phyloP scores from a whole-genome alignment of 768 basidiomycete species.

The Leccinum broughii region DNA sequence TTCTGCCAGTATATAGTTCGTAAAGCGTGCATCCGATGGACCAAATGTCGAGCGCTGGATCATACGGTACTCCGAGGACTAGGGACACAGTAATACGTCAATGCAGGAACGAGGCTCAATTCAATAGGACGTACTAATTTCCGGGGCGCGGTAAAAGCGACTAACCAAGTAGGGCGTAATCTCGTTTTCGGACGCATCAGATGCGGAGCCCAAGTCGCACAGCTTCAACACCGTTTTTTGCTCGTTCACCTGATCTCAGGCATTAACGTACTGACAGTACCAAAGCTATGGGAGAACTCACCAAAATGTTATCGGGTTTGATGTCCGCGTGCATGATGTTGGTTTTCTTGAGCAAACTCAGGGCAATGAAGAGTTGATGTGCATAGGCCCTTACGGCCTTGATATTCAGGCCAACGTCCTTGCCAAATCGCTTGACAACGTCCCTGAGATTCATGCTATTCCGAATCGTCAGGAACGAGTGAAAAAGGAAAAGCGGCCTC shows the following conservation, averaged over 20 bases:
- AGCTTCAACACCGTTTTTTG: conserved; percentile 91
- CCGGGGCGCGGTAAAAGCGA: conserved; percentile 96
- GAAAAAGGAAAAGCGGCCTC: conserved; percentile 4
- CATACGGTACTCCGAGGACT: conserved; percentile 97
- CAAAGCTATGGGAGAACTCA: conserved; percentile 39
- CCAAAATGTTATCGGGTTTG: conserved; percentile 97
- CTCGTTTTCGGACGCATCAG: conserved; percentile 92
- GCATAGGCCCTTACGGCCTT: conserved; percentile 98
- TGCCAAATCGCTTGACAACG: conserved; percentile 96
- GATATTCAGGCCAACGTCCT: conserved; percentile 95
- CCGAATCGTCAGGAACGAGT: conserved; percentile 11
- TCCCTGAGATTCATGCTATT: conserved; percentile 96
- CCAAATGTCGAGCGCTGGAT: conserved; percentile 93
- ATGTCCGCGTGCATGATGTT: conserved; percentile 98
- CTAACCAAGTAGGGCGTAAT: conserved; percentile 98
- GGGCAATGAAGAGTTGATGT: conserved; percentile 89
- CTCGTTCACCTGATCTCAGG: conserved; percentile 76
- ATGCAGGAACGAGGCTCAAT: conserved; percentile 6
- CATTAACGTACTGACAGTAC: conserved; percentile 18
- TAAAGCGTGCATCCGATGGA: conserved; percentile 97
- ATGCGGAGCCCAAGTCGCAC: conserved; percentile 96
- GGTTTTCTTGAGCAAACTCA: conserved; percentile 82
- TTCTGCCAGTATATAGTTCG: conserved; percentile 94
- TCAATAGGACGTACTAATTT: conserved; percentile 75
- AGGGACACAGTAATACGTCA: conserved; percentile 15